A percentile compares a stretch with the other conserved stretches of the same genome.
Evolutionary conservation across 2,329 filamentous ascomycete genomes (phyloP).

Genomic region (Ceratocystis huliohia): DNA sequence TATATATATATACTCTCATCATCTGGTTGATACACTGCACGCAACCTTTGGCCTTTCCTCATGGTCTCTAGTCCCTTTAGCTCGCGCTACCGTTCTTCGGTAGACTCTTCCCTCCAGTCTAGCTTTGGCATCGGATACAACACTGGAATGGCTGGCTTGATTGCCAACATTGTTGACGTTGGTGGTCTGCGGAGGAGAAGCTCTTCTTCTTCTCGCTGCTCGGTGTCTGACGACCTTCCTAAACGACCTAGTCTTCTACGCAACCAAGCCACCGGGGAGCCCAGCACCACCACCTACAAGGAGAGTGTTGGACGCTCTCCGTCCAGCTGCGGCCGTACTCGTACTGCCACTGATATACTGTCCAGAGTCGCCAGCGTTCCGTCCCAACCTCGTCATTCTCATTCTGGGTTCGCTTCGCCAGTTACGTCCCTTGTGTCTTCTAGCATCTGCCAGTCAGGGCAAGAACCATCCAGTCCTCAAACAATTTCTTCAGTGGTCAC

Average conservation of each 20-base stretch:
- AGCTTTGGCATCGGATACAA: constrained; percentile 16
- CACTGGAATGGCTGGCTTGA: constrained; percentile 18
- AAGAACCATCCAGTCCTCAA: constrained; percentile 10
- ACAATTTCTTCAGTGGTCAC: constrained; percentile 8
- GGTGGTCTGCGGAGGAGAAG: constrained; percentile 19
- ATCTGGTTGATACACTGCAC: too few relatives aligned
- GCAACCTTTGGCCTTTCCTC: background rate
- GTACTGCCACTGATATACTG: constrained; percentile 19
- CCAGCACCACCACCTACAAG: constrained; percentile 17
- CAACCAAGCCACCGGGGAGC: constrained; percentile 19
- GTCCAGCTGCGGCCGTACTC: constrained; percentile 16
- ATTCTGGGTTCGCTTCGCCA: constrained; percentile 14
- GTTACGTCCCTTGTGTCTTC: constrained; percentile 13
- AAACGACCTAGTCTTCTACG: constrained; percentile 20
- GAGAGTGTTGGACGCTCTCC: constrained; percentile 17
- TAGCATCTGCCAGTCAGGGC: constrained; percentile 8
- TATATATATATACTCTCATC: too few relatives aligned
- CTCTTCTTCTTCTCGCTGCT: constrained; percentile 20
- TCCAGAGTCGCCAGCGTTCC: constrained; percentile 18
- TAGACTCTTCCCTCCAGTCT: constrained; percentile 15
- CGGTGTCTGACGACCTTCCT: constrained; percentile 17
- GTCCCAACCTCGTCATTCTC: constrained; percentile 10
- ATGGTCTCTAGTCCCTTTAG: constrained; percentile 19
- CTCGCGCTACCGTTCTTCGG: constrained; percentile 17
- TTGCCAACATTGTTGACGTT: constrained; percentile 19